Base-by-base conservation (phyloP, 2,329 filamentous ascomycete species). In the Verticillium nonalfalfae region DNA sequence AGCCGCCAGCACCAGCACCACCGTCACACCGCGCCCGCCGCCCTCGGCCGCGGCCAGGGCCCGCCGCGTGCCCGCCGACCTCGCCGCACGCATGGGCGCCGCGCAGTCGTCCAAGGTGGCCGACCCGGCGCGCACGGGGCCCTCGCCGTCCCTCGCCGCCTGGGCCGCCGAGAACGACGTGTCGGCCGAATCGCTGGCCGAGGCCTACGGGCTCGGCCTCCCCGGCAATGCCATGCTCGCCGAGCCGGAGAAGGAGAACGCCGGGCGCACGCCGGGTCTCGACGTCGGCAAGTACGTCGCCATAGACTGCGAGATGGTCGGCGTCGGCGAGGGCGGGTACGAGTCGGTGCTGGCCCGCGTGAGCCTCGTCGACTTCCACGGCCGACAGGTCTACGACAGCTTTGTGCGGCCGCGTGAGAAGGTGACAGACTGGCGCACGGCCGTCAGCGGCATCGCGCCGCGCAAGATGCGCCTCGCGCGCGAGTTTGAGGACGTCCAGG, bases 251-350 rank as follows among this genome's bases (percentile, higher is more conserved):
- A 81, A 80, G 55, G 77, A 88, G 64, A 91, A 91, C 69, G 82
- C 85, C 55, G 89, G 89, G 1, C 77, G 86, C 3, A 82, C 84
- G 1, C 74, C 78, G 31, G 85, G 82, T 6, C 76, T 89, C 39
- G 85, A 92, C 59, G 78, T 93, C 21, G 95, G 94, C 59, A 96
- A 95, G 81, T 99, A 96, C 73, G 78, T 99, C 52, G 90, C 91
- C 21, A 85, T 99, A 56, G 95, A 99, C 78, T 99, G 95, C 75
- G 95, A 99, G 77, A 99, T 99, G 95, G 95, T 99, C 33, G 95
- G 94, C 57, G 86, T 96, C 13, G 90, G 90, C 0, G 84, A 85
- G 1, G 86, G 86, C 58, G 84, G 86, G 26, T 81, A 88, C 65
- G 84, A 87, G 70, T 93, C 91, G 39, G 87, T 87, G 0, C 84